Evolutionary conservation across 2,329 filamentous ascomycete genomes (phyloP).

Genomic region (Fusarium bulbicola): DNA sequence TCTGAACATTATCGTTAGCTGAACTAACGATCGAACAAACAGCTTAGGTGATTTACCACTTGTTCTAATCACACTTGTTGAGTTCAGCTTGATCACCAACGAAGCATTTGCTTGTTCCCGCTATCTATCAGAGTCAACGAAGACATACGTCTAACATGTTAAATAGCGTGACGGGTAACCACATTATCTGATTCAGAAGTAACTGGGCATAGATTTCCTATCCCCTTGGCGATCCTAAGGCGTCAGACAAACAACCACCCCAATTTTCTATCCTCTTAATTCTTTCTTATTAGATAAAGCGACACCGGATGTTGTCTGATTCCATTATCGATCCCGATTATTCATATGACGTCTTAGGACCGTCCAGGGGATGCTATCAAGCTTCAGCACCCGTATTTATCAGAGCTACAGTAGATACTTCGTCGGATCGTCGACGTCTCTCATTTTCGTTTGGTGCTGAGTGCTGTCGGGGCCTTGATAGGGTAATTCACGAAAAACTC

Average conservation of each 20-base stretch:
- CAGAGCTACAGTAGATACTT: background rate
- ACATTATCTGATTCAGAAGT: rapidly evolving
- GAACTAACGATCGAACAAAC: background rate
- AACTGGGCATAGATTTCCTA: rapidly evolving
- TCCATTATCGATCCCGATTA: rapidly evolving
- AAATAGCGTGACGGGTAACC: too few relatives aligned
- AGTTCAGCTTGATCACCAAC: background rate
- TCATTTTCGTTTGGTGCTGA: background rate
- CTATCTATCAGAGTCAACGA: too few relatives aligned
- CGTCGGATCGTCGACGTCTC: background rate
- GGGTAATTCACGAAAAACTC: too few relatives aligned
- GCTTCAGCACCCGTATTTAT: too few relatives aligned
- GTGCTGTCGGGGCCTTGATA: too few relatives aligned
- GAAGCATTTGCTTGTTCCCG: background rate
- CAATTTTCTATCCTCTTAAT: too few relatives aligned
- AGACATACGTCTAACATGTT: rapidly evolving
- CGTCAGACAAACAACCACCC: rapidly evolving
- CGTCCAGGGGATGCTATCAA: background rate
- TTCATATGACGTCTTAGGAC: too few relatives aligned
- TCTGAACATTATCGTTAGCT: rapidly evolving
- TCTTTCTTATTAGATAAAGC: too few relatives aligned
- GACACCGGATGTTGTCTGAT: too few relatives aligned
- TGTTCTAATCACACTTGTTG: background rate
- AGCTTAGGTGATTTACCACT: rapidly evolving
- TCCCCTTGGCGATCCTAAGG: rapidly evolving